Evolutionary conservation across 2,329 filamentous ascomycete species (phyloP), one percentile per base, ranked within the genome.

Genomic region (Aspergillus costaricaensis): DNA sequence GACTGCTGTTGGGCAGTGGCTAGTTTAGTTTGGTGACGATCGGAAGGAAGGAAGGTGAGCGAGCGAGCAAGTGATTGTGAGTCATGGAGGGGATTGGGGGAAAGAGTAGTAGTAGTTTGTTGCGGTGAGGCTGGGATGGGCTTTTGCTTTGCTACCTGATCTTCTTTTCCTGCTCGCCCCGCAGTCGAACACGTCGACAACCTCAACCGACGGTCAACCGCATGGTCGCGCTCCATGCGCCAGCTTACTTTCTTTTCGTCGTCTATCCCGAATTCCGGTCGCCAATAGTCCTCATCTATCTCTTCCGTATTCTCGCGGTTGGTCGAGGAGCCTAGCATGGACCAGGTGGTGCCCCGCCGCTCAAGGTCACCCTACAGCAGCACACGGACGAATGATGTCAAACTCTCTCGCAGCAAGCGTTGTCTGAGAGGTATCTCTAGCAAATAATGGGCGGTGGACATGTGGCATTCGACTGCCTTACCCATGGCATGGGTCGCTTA

Each of bases 381-480:
- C 27, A 55, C 30, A 55, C 30, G 17, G 39, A 41, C 19, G 41
- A 55, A 32, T 47, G 25, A 38, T 10, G 25, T 47, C 39, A 19
- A 17, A 17, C 8, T 12, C 27, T 21, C 23, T 32, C 9, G 15
- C 47, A 32, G 25, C 9, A 30, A 32, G 47, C 15, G 47, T 32
- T 19, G 25, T 50, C 47, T 17, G 25, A 12, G 25, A 50, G 25
- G 25, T n/a, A 50, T 50, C 47, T 30, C 47, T 52, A 56, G 54
- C 54, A 54, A 59, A 39, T 58, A 53, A 58, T 44, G 32, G 36
- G 30, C 36, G 19, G 15, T 41, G 50, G 38, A 53, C 57, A 61
- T 59, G 56, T 59, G 59, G 53, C 47, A 55, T 21, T 39, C 27
- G 43, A 60, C 47, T 41, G 32, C 38, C 32, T 36, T 57, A 60